phyloP scores from a whole-genome alignment of 768 basidiomycete genomes.

The Amyloporia xantha region DNA sequence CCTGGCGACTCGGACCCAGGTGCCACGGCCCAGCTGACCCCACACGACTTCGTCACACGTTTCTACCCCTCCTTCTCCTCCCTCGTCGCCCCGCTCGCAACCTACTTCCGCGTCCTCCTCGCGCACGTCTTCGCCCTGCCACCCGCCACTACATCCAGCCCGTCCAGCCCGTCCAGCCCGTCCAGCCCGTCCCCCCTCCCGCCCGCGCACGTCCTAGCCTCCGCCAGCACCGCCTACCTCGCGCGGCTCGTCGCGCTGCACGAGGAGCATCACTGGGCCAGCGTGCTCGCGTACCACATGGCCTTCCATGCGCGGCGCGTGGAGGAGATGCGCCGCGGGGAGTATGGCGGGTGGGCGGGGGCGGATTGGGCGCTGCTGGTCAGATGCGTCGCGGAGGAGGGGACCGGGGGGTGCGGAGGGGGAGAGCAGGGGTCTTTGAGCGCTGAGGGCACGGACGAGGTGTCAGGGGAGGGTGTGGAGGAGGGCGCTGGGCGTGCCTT shows the following conservation, averaged over 20 bases:
- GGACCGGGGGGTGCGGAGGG: neutral
- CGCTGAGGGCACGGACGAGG: no score
- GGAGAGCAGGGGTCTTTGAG: no score
- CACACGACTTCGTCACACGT: constrained; percentile 2
- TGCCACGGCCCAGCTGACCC: neutral
- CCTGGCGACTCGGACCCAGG: neutral
- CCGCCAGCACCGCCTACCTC: constrained; percentile 1
- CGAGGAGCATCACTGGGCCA: constrained; percentile 2
- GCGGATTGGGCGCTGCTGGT: neutral
- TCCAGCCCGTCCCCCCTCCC: neutral
- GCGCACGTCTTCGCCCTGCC: neutral
- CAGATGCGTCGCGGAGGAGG: neutral
- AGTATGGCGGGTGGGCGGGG: neutral
- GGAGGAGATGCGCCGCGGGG: constrained; percentile 1
- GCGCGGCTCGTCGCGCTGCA: constrained; percentile 1
- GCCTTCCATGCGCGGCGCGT: neutral
- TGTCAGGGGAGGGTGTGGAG: no score
- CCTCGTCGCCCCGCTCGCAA: constrained; percentile 1
- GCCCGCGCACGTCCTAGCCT: neutral
- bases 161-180: neutral
- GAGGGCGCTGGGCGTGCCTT: no score
- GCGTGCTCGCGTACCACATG: constrained; percentile 2
- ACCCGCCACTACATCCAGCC: neutral
- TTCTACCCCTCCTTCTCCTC: constrained; percentile 2
- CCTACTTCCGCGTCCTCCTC: constrained; percentile 4